Evolutionary conservation across 139 green algal genomes (phyloP).

Genomic region (Chlorella sp.): DNA sequence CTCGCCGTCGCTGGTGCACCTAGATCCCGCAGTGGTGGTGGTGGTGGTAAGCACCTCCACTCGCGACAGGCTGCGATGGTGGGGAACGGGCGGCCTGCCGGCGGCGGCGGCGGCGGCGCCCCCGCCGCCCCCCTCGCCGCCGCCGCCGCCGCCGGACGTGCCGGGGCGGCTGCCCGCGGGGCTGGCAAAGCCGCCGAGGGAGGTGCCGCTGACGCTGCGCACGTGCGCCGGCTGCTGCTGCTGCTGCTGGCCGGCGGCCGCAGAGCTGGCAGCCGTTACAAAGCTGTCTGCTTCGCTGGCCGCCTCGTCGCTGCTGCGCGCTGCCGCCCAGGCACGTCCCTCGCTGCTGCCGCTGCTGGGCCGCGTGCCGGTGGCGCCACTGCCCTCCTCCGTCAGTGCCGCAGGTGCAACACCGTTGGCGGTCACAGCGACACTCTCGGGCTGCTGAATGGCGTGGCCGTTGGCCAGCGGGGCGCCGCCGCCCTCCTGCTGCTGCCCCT

Average conservation of each 20-base stretch:
- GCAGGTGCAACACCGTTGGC: too few relatives aligned
- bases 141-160: not conserved
- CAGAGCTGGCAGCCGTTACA: too few relatives aligned
- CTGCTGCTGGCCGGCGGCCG: conserved; percentile 30
- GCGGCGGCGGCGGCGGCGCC: not conserved
- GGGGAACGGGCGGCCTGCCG: not conserved
- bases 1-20: too few relatives aligned
- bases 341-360: conserved; percentile 27
- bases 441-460: too few relatives aligned
- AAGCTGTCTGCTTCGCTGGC: conserved; percentile 14
- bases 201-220: conserved; percentile 6
- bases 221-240: not conserved
- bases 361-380: conserved; percentile 16
- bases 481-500: not conserved
- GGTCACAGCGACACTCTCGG: too few relatives aligned
- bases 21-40: conserved; percentile 2
- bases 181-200: not conserved
- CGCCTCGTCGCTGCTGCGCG: not conserved
- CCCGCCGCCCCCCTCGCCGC: conserved; percentile 1
- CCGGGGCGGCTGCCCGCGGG: not conserved
- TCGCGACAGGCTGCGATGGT: not conserved
- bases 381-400: not conserved
- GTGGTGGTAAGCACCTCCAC: not conserved
- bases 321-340: too few relatives aligned
- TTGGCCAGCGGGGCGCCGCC: not conserved